These are phyloP conservation scores for Fraxinus sp. DNA, from an alignment of 305 asterid species.

Conservation along the genomic window DNA sequence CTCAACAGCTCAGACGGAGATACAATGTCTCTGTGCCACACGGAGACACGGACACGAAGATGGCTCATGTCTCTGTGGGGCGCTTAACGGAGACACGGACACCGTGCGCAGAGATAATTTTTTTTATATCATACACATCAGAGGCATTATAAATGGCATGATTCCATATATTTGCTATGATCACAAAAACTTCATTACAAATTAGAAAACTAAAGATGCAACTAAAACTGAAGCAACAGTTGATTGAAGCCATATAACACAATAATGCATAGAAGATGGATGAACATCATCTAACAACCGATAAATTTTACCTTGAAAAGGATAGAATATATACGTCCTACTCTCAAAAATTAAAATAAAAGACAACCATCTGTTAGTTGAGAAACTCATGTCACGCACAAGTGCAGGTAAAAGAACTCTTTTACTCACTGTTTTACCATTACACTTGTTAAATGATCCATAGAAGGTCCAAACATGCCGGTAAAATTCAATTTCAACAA, in stretches of 20 bases:
- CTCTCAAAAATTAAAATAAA: too few species aligned
- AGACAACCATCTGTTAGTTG: not conserved
- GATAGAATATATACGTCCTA: not conserved
- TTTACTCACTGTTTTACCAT: not conserved
- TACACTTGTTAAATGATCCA: too few species aligned
- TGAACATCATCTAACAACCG: not conserved
- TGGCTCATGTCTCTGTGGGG: too few species aligned
- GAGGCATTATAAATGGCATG: conserved; percentile 88
- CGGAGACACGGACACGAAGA: too few species aligned
- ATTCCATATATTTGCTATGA: conserved; percentile 79
- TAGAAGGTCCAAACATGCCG: too few species aligned
- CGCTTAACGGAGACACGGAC: too few species aligned
- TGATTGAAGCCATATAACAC: not conserved
- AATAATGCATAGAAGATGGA: not conserved
- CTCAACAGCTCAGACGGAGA: too few species aligned
- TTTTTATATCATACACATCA: conserved; percentile 37
- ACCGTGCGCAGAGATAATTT: too few species aligned
- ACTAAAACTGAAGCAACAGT: not conserved
- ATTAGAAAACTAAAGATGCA: not conserved
- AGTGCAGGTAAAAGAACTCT: not conserved
- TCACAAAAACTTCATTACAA: conserved; percentile 22
- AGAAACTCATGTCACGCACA: not conserved
- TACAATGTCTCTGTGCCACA: too few species aligned
- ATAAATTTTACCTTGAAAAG: not conserved
- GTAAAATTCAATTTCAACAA: too few species aligned